Percentiles rank a stretch among this genome's conserved stretches.
These are phyloP conservation scores for Acer negundo DNA, from an alignment of 345 rosid species.

Conservation along the genomic window DNA sequence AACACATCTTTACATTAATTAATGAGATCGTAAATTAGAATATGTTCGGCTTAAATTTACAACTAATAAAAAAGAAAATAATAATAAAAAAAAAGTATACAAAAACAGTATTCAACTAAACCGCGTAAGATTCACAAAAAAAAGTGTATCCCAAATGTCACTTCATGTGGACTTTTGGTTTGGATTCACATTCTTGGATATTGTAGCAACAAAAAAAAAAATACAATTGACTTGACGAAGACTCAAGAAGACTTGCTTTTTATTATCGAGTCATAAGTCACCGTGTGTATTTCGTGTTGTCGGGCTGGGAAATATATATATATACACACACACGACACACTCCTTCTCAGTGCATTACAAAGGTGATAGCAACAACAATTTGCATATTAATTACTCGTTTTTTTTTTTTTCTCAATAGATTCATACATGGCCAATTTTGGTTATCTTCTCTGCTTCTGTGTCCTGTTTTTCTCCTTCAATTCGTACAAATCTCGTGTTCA, in stretches of 20 bases:
- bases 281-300: too few species aligned
- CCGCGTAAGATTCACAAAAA: not conserved
- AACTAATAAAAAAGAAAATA: too few species aligned
- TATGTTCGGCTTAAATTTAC: too few species aligned
- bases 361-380: not conserved
- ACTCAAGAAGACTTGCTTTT: not conserved
- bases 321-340: too few species aligned
- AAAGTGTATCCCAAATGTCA: not conserved
- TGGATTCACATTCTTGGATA: too few species aligned
- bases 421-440: not conserved
- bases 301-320: not conserved
- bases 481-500: not conserved
- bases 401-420: not conserved
- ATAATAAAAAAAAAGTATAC: not conserved
- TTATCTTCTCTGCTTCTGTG: not conserved
- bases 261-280: too few species aligned
- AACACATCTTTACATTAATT: too few species aligned
- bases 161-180: not conserved
- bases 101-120: not conserved
- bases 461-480: not conserved
- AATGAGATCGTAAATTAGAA: too few species aligned
- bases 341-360: not conserved
- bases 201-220: not conserved
- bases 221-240: not conserved
- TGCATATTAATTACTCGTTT: not conserved